These are phyloP conservation scores for Apium graveolens DNA, from an alignment of 129 eudicot species.

Conservation along the genomic window DNA sequence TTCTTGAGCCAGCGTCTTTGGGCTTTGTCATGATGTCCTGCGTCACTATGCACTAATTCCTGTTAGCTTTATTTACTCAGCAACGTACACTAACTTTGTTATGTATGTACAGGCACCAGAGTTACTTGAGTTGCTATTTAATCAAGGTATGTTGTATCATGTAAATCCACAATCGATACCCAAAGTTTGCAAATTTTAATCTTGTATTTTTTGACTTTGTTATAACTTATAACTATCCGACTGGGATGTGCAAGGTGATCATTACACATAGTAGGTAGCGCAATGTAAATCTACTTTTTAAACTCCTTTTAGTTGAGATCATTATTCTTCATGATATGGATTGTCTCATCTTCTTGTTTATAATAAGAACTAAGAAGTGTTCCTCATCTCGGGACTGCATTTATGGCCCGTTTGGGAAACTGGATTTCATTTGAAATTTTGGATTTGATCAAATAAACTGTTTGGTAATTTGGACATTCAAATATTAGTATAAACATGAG, in stretches of 20 bases:
- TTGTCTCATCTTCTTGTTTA: slow-evolving; percentile 2
- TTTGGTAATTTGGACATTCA: too few relatives aligned
- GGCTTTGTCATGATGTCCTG: too few relatives aligned
- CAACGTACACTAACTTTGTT: not conserved
- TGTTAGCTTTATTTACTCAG: not conserved
- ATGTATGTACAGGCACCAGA: slow-evolving; percentile 76
- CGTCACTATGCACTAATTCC: not conserved
- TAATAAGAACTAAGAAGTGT: not conserved
- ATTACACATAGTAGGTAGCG: not conserved
- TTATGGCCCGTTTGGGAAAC: too few relatives aligned
- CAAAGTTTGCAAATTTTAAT: not conserved
- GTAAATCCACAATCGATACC: not conserved
- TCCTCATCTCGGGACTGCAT: not conserved
- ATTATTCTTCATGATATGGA: not conserved
- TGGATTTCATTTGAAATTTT: too few relatives aligned
- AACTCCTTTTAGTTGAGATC: not conserved
- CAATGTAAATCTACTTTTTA: not conserved
- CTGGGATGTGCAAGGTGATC: not conserved
- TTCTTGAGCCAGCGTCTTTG: too few relatives aligned
- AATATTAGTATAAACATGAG: too few relatives aligned
- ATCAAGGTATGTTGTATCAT: slow-evolving; percentile 29
- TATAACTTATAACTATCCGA: not conserved
- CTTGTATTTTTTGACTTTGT: not conserved
- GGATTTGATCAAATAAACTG: too few relatives aligned
- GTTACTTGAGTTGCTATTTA: slow-evolving; percentile 61